phyloP scores from a whole-genome alignment of 345 rosid species.

The Kandelia obovata region DNA sequence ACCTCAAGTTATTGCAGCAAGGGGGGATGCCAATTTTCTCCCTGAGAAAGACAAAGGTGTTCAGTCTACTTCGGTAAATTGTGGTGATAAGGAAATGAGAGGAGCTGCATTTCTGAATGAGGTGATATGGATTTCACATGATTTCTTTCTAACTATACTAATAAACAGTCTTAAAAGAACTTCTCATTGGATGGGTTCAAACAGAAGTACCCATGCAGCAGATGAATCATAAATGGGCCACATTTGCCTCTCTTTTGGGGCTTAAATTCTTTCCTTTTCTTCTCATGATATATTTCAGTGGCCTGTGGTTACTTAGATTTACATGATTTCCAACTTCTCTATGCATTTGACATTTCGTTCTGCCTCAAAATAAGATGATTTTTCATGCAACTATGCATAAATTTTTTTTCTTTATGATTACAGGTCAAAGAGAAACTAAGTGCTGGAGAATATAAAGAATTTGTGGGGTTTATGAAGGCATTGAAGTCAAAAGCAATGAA shows the following conservation, averaged over 20 bases:
- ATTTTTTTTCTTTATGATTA: slow-evolving; percentile 1
- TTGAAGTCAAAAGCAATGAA: slow-evolving; percentile 73
- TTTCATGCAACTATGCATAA: neutral
- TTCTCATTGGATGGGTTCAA: no score
- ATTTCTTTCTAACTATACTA: no score
- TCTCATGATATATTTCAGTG: no score
- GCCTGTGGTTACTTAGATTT: no score
- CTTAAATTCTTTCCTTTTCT: no score
- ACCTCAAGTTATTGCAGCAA: slow-evolving; percentile 23
- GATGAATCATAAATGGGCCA: no score
- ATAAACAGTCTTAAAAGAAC: no score
- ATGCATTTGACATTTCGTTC: neutral
- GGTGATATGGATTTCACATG: slow-evolving; percentile 34
- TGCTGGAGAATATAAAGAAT: slow-evolving; percentile 70
- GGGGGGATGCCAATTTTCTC: slow-evolving; percentile 15
- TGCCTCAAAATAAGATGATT: neutral
- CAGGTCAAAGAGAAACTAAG: slow-evolving; percentile 76
- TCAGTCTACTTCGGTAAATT: slow-evolving; percentile 25
- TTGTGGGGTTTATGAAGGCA: slow-evolving; percentile 80
- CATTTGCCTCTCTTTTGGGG: no score
- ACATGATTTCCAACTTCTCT: neutral
- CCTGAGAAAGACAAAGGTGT: slow-evolving; percentile 24
- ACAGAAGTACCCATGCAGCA: no score
- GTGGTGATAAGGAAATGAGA: slow-evolving; percentile 50
- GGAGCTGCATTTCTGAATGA: slow-evolving; percentile 74